Evolutionary conservation across 129 eudicot species (phyloP), one percentile per base, ranked within the genome.

Genomic region (Sambucus nigra): DNA sequence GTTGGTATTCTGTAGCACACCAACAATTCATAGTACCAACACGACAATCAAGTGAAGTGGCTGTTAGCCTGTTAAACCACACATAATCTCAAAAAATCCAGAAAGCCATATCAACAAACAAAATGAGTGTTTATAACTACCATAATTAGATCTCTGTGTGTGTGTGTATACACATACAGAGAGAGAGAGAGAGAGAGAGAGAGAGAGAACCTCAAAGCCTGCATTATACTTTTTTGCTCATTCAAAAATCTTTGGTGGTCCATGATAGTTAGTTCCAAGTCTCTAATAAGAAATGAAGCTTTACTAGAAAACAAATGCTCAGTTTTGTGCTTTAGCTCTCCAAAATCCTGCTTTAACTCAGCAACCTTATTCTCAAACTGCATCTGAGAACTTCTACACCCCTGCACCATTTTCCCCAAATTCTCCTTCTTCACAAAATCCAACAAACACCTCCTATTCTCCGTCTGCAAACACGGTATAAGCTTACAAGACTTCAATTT

Each of bases 211-310:
- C 99, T 91, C 59, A 91, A 69, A 40, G 82, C 72, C 69, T 74
- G 95, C 99, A 91, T 86, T 50, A 91, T 82, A 69, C 84, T 82
- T 68, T 69, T 91, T 57, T 81, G 99, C 64, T 91, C 95, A 47
- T 57, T 68, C 55, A 86, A 71, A 58, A 69, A 46, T 14, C 65
- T 67, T 11, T 68, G 80, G 64, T 80, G 94, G 40, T 82, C 95
- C 84, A 66, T 80, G 54, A 91, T 71, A 12, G 78, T 67, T 51
- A 64, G 46, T 47, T 79, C 99, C 53, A 91, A 51, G 47, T 82
- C 87, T 41, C 70, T 70, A 31, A 77, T 69, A 38, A 71, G 69
- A 54, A 64, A 66, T 11, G 79, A 66, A 71, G 89, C 94, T 82
- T 77, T 75, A 42, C 73, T 81, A 46, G 94, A 71, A 63, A 91